Conservation (phyloP, 139 green algal genomes). For the Chlorella ohadii region DNA sequence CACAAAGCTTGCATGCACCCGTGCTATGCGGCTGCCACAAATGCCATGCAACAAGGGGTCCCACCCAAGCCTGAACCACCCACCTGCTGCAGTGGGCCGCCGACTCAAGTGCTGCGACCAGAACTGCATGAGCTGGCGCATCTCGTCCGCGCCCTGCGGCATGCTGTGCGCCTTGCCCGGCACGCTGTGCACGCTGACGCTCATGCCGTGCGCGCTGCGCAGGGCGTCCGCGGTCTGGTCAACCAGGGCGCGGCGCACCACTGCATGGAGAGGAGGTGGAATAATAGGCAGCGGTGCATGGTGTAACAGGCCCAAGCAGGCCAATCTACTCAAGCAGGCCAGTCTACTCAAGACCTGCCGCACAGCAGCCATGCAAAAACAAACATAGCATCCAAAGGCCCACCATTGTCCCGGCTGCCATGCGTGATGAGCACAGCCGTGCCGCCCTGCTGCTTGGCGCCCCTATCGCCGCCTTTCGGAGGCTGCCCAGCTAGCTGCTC, state of each 20-base stretch:
- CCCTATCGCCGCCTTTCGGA: not conserved
- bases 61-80: no score
- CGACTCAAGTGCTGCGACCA: conserved; percentile 13
- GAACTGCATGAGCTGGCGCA: conserved; percentile 26
- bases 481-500: conserved; percentile 12
- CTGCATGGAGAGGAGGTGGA: not conserved
- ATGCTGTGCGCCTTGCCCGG: conserved; percentile 24
- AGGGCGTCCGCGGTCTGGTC: not conserved
- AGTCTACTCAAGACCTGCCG: no score
- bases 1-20: no score
- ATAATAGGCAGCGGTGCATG: no score
- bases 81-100: conserved; percentile 7
- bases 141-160: conserved; percentile 16
- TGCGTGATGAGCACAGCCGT: conserved; percentile 7
- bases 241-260: not conserved
- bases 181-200: not conserved
- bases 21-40: no score
- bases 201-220: not conserved
- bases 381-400: no score
- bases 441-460: no score
- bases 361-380: no score
- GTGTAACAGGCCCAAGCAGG: no score
- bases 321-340: no score
- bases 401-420: conserved; percentile 1
- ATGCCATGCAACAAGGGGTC: no score